Conservation (phyloP, 2,329 filamentous ascomycete species). For the Epichloe aotearoae region DNA sequence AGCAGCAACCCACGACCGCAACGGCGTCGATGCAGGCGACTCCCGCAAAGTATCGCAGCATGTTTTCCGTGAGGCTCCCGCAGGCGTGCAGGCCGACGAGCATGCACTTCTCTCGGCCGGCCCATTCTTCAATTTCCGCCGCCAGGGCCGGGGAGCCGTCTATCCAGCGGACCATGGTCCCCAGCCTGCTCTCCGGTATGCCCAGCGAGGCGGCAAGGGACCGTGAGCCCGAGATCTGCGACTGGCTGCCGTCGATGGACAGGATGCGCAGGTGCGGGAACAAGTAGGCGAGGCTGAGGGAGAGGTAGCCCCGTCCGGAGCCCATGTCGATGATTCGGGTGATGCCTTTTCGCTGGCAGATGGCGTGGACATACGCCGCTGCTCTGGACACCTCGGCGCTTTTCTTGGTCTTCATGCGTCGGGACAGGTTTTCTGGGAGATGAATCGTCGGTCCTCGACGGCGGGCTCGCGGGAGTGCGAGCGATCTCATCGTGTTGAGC, state of each 20-base stretch:
- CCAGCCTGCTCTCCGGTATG: slow-evolving; percentile 11
- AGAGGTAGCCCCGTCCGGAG: slow-evolving; percentile 19
- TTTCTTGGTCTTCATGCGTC: slow-evolving; percentile 20
- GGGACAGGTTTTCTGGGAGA: slow-evolving; percentile 12
- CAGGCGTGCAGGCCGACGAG: slow-evolving; percentile 21
- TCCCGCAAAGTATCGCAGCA: slow-evolving; percentile 17
- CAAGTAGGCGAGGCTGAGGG: slow-evolving; percentile 15
- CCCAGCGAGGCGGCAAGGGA: slow-evolving; percentile 12
- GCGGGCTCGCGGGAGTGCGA: slow-evolving; percentile 13
- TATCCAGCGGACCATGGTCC: slow-evolving; percentile 16
- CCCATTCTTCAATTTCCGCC: slow-evolving; percentile 15
- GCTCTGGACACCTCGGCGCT: slow-evolving; percentile 17
- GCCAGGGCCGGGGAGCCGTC: slow-evolving; percentile 13
- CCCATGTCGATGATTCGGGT: slow-evolving; percentile 15
- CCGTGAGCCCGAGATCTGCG: slow-evolving; percentile 16
- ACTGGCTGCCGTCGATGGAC: slow-evolving; percentile 19
- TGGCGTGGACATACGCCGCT: slow-evolving; percentile 12
- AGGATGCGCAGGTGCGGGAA: slow-evolving; percentile 15
- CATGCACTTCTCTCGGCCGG: slow-evolving; percentile 15
- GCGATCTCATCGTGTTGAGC: slow-evolving; percentile 12
- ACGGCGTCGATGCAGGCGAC: slow-evolving; percentile 12
- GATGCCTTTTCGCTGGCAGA: slow-evolving; percentile 13
- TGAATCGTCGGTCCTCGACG: slow-evolving; percentile 6
- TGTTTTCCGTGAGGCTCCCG: slow-evolving; percentile 20
- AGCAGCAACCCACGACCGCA: slow-evolving; percentile 19